Conservation (phyloP, 1,139 yeast species). For the Yamadazyma oceani region DNA sequence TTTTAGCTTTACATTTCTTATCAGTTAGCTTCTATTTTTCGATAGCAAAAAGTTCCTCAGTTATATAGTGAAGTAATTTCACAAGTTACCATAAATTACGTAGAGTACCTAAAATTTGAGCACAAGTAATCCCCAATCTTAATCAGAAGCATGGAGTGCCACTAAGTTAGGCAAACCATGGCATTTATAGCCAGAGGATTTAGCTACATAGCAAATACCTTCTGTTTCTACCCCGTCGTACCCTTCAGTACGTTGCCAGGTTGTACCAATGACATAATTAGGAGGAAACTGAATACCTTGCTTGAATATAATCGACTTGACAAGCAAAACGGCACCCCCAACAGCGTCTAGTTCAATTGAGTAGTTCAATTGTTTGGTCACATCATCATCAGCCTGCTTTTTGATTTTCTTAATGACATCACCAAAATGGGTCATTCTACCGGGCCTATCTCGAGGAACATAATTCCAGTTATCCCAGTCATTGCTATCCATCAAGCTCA, state of each 20-base stretch:
- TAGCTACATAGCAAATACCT: constrained; percentile 50
- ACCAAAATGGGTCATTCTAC: constrained; percentile 33
- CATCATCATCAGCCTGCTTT: constrained; percentile 18
- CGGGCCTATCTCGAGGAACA: constrained; percentile 37
- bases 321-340: constrained; percentile 50
- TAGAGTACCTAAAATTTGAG: too few relatives aligned
- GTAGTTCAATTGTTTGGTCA: constrained; percentile 16
- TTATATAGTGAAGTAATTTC: too few relatives aligned
- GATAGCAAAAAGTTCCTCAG: too few relatives aligned
- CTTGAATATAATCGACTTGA: constrained; percentile 38
- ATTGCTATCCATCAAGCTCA: constrained; percentile 28
- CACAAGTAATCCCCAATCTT: background rate
- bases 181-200: constrained; percentile 43
- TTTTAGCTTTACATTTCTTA: too few relatives aligned
- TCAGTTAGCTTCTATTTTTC: too few relatives aligned
- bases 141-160: constrained; percentile 23
- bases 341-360: constrained; percentile 42
- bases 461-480: constrained; percentile 36
- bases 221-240: constrained; percentile 56
- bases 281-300: constrained; percentile 51
- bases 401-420: constrained; percentile 18
- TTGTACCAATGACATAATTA: constrained; percentile 44
- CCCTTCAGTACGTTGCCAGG: constrained; percentile 50
- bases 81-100: too few relatives aligned
- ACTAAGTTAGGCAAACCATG: constrained; percentile 44